Evolutionary conservation across 2,329 filamentous ascomycete genomes (phyloP), one percentile per base, ranked within the genome.

Genomic region (Sclerotinia glacialis): DNA sequence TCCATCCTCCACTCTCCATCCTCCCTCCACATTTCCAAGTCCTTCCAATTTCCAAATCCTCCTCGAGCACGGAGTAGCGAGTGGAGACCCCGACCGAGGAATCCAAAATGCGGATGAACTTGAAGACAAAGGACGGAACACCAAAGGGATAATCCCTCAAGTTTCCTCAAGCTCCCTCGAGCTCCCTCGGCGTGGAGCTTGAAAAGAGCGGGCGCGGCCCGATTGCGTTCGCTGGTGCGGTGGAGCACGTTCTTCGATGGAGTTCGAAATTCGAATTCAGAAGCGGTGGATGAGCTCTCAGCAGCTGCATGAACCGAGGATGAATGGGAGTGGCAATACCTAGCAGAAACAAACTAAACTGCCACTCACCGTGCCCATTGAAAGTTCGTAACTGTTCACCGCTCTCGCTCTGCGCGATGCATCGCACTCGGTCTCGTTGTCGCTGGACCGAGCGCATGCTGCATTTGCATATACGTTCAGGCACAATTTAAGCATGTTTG

Each of bases 1-100:
- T 61, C 58, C 58, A 61, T 26, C 40, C 58, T 61, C 58, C 58
- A 49, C 49, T n/a, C 58, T 61, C 58, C 58, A 61, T 61, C 58
- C 58, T 37, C 49, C 28, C 58, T 61, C 58, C 58, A 61, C 58
- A 61, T 12, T 61, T 49, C n/a, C 28, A 37, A 49, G 7, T 49
- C 34, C 44, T 37, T 61, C 28, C 42, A 49, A 21, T 31, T 37
- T 61, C 28, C 42, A 37, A 21, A 40, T 21, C 9, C 14, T 23
- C n/a, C 46, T 49, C 31, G 37, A 50, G 28, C 23, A 61, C 44
- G 21, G 44, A 49, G 44, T 47, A 23, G 14, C 23, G n/a, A 49
- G 44, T 60, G 58, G 44, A 49, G 58, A 60, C 28, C 44, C 42
- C 44, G 44, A 49, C 42, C 31, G 44, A 49, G n/a, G 58, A 60